These are phyloP conservation scores for Trichoderma simmonsii DNA, from an alignment of 2,329 filamentous ascomycete genomes.

Conservation along the genomic window DNA sequence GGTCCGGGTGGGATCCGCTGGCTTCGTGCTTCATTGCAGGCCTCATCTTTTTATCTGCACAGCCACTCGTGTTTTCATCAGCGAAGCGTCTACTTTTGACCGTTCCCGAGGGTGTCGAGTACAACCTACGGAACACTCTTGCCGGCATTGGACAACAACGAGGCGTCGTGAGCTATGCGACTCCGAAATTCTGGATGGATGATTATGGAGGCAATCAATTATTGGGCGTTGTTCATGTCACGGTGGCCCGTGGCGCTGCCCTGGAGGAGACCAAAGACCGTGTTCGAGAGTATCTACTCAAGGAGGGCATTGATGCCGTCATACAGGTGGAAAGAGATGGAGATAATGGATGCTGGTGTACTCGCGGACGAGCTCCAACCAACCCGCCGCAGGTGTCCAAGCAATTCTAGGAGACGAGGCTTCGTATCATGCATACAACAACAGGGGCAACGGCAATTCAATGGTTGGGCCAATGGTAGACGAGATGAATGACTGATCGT, in stretches of 20 bases:
- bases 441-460: not conserved
- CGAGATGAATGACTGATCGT: not conserved
- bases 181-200: conserved; percentile 90
- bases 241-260: conserved; percentile 68
- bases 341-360: conserved; percentile 63
- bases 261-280: conserved; percentile 80
- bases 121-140: conserved; percentile 79
- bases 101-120: conserved; percentile 81
- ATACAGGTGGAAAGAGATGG: conserved; percentile 87
- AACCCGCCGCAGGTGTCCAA: conserved; percentile 32
- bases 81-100: conserved; percentile 81
- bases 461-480: not conserved
- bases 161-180: conserved; percentile 81
- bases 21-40: conserved; percentile 92
- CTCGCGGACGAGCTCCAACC: conserved; percentile 28
- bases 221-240: conserved; percentile 81
- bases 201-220: conserved; percentile 61
- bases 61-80: conserved; percentile 81
- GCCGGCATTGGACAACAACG: conserved; percentile 77
- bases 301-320: conserved; percentile 73
- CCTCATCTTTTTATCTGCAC: conserved; percentile 87
- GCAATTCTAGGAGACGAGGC: conserved; percentile 28
- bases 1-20: conserved; percentile 91
- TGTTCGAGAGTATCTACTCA: conserved; percentile 67
- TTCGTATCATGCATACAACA: not conserved